Evolutionary conservation across 2,329 filamentous ascomycete genomes (phyloP).

Genomic region (Aureobasidium sp.): DNA sequence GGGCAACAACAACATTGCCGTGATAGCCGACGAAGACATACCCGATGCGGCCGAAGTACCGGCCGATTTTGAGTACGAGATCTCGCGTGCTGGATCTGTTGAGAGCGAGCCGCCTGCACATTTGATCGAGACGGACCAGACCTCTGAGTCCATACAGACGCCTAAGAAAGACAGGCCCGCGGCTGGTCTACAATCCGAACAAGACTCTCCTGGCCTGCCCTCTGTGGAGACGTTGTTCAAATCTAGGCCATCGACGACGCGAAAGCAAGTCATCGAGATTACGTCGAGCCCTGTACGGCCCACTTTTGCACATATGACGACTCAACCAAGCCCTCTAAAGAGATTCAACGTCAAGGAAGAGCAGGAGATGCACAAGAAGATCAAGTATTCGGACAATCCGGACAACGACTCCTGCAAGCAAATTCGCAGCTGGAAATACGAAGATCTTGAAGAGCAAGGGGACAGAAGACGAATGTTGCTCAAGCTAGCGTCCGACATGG

Average conservation of each 20-base stretch:
- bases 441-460: slow-evolving; percentile 25
- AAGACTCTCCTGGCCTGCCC: background rate
- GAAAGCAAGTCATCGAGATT: background rate
- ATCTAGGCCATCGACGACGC: background rate
- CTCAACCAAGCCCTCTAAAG: background rate
- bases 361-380: background rate
- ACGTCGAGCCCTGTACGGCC: background rate
- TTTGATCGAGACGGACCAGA: background rate
- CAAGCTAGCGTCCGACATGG: background rate
- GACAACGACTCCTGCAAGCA: slow-evolving; percentile 17
- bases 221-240: background rate
- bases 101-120: background rate
- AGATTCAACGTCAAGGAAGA: background rate
- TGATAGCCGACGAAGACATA: background rate
- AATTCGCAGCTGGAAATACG: slow-evolving; percentile 27
- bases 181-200: background rate
- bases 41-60: background rate
- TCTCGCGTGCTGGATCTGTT: background rate
- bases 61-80: background rate
- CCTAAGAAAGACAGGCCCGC: background rate
- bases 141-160: background rate
- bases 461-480: slow-evolving; percentile 28
- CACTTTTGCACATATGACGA: background rate
- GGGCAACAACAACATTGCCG: background rate
- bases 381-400: slow-evolving; percentile 8